Base-by-base conservation (phyloP, 1,139 yeast species). In the Sugiyamaella grinbergsii region DNA sequence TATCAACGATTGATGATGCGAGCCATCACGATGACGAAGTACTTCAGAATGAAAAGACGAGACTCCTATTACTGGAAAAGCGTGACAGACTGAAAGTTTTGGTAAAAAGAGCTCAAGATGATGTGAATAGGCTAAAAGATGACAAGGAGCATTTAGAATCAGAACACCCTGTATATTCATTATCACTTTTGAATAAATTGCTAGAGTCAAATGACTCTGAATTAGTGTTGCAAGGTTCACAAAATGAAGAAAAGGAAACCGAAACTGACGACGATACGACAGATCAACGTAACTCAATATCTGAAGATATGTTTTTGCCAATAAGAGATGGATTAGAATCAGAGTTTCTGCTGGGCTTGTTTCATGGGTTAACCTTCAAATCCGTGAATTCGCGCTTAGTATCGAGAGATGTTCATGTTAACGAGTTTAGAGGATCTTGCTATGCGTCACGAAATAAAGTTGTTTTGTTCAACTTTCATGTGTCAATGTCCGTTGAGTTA, bases 311-410 rank as follows among this genome's bases (percentile, higher is more conserved):
- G 24, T 52, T 47, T 38, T 42, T 47, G 15, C 58, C 58, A 3
- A 39, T 52, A 2, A 38, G 54, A 28, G 36, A 46, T 7, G 52
- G 52, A 8, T 5, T 43, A 24, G 46, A 42, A 20, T 46, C 55
- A 2, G 20, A 29, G 20, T 29, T 24, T 5, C 23, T 54, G 20
- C 42, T 60, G 5, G 53, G 50, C 15, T 40, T 56, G 46, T 61
- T 60, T 43, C 64, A 61, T 49, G 37, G 53, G 10, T 49, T 60
- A 26, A 42, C 37, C 11, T 50, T 61, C 20, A 38, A 50, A 20
- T 51, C 52, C 4, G 33, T 37, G 8, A 41, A 43, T 4, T 46
- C 55, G 22, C 38, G 45, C 4, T 38, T 54, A 28, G 48, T 38
- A 32, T 37, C 53, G 4, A 36, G 54, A 16, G 49, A 53, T 36